Evolutionary conservation across 768 basidiomycete species (phyloP).

Genomic region (Tylopilus felleus): DNA sequence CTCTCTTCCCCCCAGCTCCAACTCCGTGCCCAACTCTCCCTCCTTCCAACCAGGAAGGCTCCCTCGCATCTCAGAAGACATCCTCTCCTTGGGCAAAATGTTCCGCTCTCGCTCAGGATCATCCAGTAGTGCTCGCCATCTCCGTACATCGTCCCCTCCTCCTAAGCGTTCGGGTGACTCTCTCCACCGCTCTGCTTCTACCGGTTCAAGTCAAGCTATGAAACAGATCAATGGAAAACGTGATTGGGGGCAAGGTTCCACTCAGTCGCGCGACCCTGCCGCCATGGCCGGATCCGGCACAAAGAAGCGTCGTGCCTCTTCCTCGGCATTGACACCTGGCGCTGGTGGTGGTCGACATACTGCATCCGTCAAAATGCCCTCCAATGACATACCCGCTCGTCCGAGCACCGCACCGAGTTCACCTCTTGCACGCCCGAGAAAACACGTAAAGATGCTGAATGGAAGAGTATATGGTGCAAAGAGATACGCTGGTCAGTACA

Average conservation of each 20-base stretch:
- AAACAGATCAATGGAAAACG: neutral
- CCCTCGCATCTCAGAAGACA: conserved; percentile 29
- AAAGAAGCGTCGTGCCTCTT: conserved; percentile 23
- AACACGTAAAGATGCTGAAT: conserved; percentile 69
- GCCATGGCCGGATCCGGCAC: neutral
- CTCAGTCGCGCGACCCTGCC: neutral
- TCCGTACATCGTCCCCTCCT: conserved; percentile 14
- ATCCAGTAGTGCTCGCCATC: neutral
- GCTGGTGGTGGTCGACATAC: conserved; percentile 32
- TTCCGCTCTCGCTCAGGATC: conserved; percentile 27
- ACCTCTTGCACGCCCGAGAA: conserved; percentile 11
- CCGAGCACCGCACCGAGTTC: conserved; percentile 15
- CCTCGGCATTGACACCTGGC: conserved; percentile 20
- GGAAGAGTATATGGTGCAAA: conserved; percentile 76
- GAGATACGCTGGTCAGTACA: conserved; percentile 24
- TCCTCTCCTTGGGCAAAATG: conserved; percentile 28
- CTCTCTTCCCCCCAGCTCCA: conserved; percentile 12
- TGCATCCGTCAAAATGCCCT: conserved; percentile 5
- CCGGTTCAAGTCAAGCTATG: conserved; percentile 9
- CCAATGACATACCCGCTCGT: neutral
- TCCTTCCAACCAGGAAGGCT: conserved; percentile 6
- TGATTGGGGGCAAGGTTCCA: conserved; percentile 4
- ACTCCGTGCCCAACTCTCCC: conserved; percentile 16
- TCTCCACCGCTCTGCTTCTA: conserved; percentile 20
- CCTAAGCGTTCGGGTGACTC: conserved; percentile 1